Percentiles rank a stretch among this genome's conserved stretches.
phyloP scores from a whole-genome alignment of 164 flowering plant species.

The Saururus chinensis region DNA sequence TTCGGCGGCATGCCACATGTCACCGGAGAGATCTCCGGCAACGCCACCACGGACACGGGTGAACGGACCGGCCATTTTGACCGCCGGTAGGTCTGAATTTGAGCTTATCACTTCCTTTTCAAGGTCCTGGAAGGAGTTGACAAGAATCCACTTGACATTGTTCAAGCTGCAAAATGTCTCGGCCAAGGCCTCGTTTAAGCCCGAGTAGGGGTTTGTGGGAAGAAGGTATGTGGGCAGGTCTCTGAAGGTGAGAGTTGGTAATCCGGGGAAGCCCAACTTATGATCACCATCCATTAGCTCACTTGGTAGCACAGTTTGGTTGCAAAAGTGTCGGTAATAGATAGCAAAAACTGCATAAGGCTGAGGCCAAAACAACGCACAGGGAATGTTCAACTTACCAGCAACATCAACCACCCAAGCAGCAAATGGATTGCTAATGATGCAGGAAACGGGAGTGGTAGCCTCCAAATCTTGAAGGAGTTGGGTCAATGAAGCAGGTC shows the following conservation, averaged over 20 bases:
- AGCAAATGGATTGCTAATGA: neutral
- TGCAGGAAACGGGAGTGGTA: constrained; percentile 1
- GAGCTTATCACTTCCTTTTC: neutral
- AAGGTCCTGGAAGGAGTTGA: constrained; percentile 3
- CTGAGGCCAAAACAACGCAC: constrained; percentile 5
- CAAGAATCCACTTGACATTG: neutral
- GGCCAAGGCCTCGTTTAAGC: neutral
- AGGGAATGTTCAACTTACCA: neutral
- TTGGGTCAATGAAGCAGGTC: constrained; percentile 1
- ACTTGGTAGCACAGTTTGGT: neutral
- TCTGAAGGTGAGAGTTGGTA: constrained; percentile 1
- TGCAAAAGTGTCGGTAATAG: constrained; percentile 2
- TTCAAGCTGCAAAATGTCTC: neutral
- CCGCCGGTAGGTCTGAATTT: neutral
- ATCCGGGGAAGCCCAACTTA: constrained; percentile 1
- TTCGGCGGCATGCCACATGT: neutral
- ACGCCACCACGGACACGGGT: neutral
- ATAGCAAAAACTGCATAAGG: constrained; percentile 2
- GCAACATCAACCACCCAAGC: constrained; percentile 10
- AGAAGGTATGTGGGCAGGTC: constrained; percentile 9
- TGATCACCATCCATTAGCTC: neutral
- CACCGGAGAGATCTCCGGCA: neutral
- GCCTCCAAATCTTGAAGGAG: neutral
- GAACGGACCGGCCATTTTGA: neutral
- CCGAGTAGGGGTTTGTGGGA: neutral